phyloP scores from a whole-genome alignment of 2,329 filamentous ascomycete species.

The Diplocarpon mali region DNA sequence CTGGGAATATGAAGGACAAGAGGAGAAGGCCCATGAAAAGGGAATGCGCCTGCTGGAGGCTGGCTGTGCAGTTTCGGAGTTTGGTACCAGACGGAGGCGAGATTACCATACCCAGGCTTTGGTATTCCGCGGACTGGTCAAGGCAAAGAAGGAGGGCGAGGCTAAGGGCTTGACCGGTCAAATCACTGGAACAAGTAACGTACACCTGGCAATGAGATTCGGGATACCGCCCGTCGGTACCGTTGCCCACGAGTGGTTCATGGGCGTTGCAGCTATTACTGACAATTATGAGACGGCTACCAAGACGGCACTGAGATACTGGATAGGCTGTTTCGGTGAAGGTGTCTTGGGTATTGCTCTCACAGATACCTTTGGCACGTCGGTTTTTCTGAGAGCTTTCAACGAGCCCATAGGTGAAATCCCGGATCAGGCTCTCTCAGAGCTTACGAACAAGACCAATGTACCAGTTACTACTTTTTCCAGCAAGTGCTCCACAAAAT shows the following conservation, averaged over 20 bases:
- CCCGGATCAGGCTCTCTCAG: slow-evolving; percentile 23
- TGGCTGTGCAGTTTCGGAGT: slow-evolving; percentile 87
- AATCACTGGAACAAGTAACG: slow-evolving; percentile 85
- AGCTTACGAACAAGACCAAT: not conserved
- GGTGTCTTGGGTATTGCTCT: slow-evolving; percentile 77
- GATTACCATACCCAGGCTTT: slow-evolving; percentile 93
- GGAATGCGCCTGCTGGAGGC: slow-evolving; percentile 65
- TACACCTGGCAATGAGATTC: slow-evolving; percentile 93
- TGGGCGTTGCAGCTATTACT: slow-evolving; percentile 89
- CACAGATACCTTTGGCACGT: slow-evolving; percentile 93
- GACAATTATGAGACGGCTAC: slow-evolving; percentile 78
- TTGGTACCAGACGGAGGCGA: slow-evolving; percentile 77
- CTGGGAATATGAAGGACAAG: slow-evolving; percentile 80
- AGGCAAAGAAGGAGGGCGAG: slow-evolving; percentile 61
- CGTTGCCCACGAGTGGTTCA: slow-evolving; percentile 97
- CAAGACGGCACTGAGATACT: slow-evolving; percentile 73
- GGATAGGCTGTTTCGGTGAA: slow-evolving; percentile 84
- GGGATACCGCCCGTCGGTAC: slow-evolving; percentile 77
- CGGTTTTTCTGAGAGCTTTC: slow-evolving; percentile 78
- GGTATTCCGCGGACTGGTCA: slow-evolving; percentile 76
- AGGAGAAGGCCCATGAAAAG: slow-evolving; percentile 75
- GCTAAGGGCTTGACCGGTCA: slow-evolving; percentile 57
- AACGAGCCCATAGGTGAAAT: slow-evolving; percentile 43
- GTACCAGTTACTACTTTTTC: slow-evolving; percentile 1
- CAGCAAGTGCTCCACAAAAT: slow-evolving; percentile 31